phyloP scores from a whole-genome alignment of 1,139 yeast species.

The Taphrina confusa region DNA sequence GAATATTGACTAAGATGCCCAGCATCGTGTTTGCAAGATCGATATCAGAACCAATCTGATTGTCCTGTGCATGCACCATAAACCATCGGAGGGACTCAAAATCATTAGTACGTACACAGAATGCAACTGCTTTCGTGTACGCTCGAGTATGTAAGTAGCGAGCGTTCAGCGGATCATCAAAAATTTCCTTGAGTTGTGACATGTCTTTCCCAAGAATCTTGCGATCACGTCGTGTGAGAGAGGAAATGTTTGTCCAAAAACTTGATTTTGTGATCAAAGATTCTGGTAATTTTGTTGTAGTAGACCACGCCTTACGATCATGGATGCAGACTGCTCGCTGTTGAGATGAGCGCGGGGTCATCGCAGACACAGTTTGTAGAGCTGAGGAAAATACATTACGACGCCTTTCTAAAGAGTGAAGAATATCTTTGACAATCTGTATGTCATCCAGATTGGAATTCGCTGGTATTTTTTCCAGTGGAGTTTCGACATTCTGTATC shows the following conservation, averaged over 20 bases:
- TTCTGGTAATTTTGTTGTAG: too few relatives aligned
- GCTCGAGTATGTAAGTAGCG: neutral
- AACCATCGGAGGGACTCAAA: constrained; percentile 4
- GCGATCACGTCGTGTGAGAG: too few relatives aligned
- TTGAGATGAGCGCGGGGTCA: neutral
- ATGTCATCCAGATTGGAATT: too few relatives aligned
- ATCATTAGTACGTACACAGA: constrained; percentile 1
- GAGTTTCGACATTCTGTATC: too few relatives aligned
- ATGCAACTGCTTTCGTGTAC: constrained; percentile 1
- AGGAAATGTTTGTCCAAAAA: too few relatives aligned
- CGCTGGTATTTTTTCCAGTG: too few relatives aligned
- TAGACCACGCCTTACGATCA: too few relatives aligned
- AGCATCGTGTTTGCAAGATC: constrained; percentile 7
- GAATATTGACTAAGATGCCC: constrained; percentile 11
- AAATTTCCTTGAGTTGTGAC: neutral
- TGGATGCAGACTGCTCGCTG: too few relatives aligned
- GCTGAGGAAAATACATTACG: neutral
- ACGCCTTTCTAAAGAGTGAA: too few relatives aligned
- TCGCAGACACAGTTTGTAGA: neutral
- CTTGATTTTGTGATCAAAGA: too few relatives aligned
- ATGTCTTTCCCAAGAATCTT: too few relatives aligned
- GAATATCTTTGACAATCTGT: too few relatives aligned
- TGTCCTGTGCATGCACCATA: constrained; percentile 13
- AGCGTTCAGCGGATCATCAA: constrained; percentile 4
- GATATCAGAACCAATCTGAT: neutral